Evolutionary conservation across 208 protist species (phyloP), one percentile per base, ranked within the genome.

Genomic region (Trypanosoma rangeli): DNA sequence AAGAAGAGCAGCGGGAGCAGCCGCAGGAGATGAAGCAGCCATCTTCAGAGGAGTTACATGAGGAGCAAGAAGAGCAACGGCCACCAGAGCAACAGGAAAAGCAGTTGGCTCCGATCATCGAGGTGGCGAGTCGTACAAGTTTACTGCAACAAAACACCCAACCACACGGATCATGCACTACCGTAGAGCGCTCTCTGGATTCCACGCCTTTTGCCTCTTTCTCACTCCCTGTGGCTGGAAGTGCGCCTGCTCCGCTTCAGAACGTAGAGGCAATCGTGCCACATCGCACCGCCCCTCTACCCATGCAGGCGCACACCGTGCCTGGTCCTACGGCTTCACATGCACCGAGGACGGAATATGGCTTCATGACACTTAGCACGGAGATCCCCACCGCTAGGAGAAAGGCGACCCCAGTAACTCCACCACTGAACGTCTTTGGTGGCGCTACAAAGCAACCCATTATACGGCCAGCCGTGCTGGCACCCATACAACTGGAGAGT

Each of bases 221-320:
- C 5, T 1, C 10, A 24, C 9, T 12, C 1, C 4, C 49, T 12
- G 4, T 1, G 49, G n/a, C 16, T n/a, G 49, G 49, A 53, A 20
- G 49, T n/a, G 49, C n/a, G 12, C 49, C 22, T 26, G 1, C 49
- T 28, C 24, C 49, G 10, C 4, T 53, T 2, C 22, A 4, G 22
- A 26, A 20, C 4, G 16, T 26, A 20, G 49, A 20, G 5, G 18
- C 16, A 53, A 4, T 24, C 22, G 49, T 18, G n/a, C 18, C 49
- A 24, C 49, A 26, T 24, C 49, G 49, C 4, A 26, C 16, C 22
- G 2, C 49, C 49, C 24, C 49, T 5, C 7, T 53, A 26, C 49
- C 49, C 12, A 53, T 28, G 49, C 49, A 53, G 49, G 55, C 55
- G 37, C 55, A 60, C 5, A 60, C 55, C 0, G 55, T 60, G 28